These are phyloP conservation scores for Boletales sp. DNA, from an alignment of 768 basidiomycete species.

Conservation along the genomic window DNA sequence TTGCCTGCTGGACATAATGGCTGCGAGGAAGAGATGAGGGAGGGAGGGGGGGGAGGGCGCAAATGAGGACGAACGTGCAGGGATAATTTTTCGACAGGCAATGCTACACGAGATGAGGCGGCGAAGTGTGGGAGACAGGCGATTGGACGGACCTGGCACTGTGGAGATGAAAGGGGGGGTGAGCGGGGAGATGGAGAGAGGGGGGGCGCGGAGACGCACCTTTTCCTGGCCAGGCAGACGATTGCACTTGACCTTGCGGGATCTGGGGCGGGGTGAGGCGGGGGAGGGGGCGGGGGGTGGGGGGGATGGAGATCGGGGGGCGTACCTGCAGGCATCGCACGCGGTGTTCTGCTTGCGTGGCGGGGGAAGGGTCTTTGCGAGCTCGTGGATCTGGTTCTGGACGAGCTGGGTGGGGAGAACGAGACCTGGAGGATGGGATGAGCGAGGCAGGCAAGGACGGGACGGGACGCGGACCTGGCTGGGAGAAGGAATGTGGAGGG, in stretches of 20 bases:
- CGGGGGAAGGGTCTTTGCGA: constrained; percentile 76
- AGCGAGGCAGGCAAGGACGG: background rate
- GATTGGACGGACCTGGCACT: constrained; percentile 62
- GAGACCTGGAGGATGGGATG: constrained; percentile 41
- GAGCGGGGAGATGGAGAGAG: constrained; percentile 1
- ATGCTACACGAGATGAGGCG: constrained; percentile 46
- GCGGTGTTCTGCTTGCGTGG: constrained; percentile 91
- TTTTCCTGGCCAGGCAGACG: constrained; percentile 79
- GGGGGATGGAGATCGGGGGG: background rate
- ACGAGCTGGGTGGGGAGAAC: constrained; percentile 61
- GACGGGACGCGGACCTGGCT: constrained; percentile 23
- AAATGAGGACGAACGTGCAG: constrained; percentile 70
- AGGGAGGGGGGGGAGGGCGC: constrained; percentile 14
- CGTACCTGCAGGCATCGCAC: constrained; percentile 86
- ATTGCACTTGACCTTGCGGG: constrained; percentile 88
- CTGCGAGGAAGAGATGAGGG: constrained; percentile 35
- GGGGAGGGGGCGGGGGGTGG: background rate
- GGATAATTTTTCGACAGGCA: constrained; percentile 85
- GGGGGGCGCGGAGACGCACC: constrained; percentile 40
- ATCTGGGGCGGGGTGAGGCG: constrained; percentile 38
- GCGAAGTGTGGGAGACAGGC: constrained; percentile 3
- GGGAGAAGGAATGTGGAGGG: constrained; percentile 30
- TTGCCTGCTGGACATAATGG: constrained; percentile 80
- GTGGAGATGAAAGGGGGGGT: constrained; percentile 17
- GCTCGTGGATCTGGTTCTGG: constrained; percentile 80